Evolutionary conservation across 208 protist genomes (phyloP), one percentile per base, ranked within the genome.

Genomic region (Strigomonas culicis): DNA sequence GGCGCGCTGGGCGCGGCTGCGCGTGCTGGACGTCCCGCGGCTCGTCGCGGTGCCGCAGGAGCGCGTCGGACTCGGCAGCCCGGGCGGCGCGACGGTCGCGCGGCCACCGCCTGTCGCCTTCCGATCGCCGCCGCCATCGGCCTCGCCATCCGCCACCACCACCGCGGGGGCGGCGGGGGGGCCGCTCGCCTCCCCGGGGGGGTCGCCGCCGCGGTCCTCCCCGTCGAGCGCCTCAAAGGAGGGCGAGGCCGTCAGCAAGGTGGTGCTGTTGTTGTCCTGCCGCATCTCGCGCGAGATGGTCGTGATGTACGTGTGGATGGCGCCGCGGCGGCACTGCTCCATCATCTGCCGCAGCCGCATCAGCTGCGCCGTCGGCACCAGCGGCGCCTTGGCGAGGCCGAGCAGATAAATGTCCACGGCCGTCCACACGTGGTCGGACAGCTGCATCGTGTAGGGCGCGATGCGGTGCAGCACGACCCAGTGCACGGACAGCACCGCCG

Each of bases 381-480:
- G 61, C 27, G 82, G 82, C 7, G 81, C 78, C 53, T 83, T 84
- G 17, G 74, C 76, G 58, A 92, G 49, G 30, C 72, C 61, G n/a
- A 90, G 69, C 46, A 95, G 53, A 55, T 92, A 92, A 19, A 95
- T 68, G 60, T 95, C 88, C 28, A 84, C 66, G 30, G 83, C 72
- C 39, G 85, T 80, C 66, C 83, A 87, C 21, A 95, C 53, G 17
- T 92, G 72, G 51, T 89, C 73, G 71, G 74, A 82, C 32, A 95
- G 68, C 43, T 95, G 77, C 0, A 68, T 72, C 24, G 83, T 76
- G 61, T 80, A 63, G 13, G 83, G 81, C 19, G 78, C 74, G 59
- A 95, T 89, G 59, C 86, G 83, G 51, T 86, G 82, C 59, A 95
- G 70, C 41, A 95, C 77, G 13, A 92, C 85, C 86, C 88, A 95